Evolutionary conservation across 2,329 filamentous ascomycete species (phyloP), one percentile per base, ranked within the genome.

Genomic region (Pseudogymnoascus sp.): DNA sequence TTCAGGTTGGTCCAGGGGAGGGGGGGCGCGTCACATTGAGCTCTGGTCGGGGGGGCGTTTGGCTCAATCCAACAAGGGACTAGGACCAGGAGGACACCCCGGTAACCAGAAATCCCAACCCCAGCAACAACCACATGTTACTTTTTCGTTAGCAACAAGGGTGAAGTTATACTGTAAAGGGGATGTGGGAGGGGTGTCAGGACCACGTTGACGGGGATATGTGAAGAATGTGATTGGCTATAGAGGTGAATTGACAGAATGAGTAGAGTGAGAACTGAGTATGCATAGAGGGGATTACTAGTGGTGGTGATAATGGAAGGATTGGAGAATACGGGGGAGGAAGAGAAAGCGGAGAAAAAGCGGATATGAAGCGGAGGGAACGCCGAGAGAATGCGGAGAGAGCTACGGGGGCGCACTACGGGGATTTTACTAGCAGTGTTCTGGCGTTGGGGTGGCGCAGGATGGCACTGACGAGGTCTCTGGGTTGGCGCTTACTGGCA

Each of bases 1-100:
- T 48, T 48, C 23, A 48, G 23, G 34, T 28, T 21, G 41, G 41
- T 48, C 28, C 23, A 48, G 23, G 34, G 23, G 12, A 48, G 23
- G 41, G 28, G 41, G 41, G 23, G 41, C 41, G 41, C 41, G 41
- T 48, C 41, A 48, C 41, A 23, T 48, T 48, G 41, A 15, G 41
- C 7, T 28, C 18, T 2, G 41, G 41, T 7, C n/a, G 3, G 5
- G 23, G 13, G 9, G 18, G 38, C n/a, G 41, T 48, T 3, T 23
- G 41, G 2, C 3, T 48, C 7, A 15, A 12, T 9, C 15, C 41
- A 48, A 48, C n/a, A n/a, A 28, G 41, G 21, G 15, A 28, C 19
- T 28, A 18, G 23, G 8, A n/a, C n/a, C n/a, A n/a, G n/a, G n/a
- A 26, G 21, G 21, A 13, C 26, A 45, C 39, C 39, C 39, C 38